Base-by-base conservation (phyloP, 2,329 filamentous ascomycete species). In the Magnaporthiopsis rhizophila region DNA sequence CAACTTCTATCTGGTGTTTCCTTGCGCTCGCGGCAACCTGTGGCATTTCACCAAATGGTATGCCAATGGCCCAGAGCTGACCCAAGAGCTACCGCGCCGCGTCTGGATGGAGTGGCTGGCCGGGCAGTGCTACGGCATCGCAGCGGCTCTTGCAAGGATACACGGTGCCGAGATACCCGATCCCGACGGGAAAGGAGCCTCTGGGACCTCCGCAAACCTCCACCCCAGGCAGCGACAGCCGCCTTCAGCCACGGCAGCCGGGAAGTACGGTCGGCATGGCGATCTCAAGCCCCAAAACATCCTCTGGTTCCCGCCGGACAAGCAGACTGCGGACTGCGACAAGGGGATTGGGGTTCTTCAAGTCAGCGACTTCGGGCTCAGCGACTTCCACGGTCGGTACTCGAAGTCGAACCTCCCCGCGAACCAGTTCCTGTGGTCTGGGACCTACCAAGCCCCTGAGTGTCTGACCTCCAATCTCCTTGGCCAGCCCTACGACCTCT, bases 1-100 rank as follows among this genome's bases (percentile, higher is more conserved):
- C 0, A n/a, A 59, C 7, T 69, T 59, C n/a, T 66, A 63, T 8
- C 61, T 69, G 13, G 34, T 70, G 21, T 70, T 70, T 26, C 64
- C 65, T 3, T 66, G 65, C 59, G 69, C 69, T 2, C 56, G 66
- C 4, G 64, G 36, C 53, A 65, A 68, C 24, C 56, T 70, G 0
- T 60, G 63, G 12, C 13, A 5, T 1, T 69, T 0, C 24, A 2
- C 8, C n/a, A 21, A 9, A 28, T 38, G 1, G 57, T 32, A 53
- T 7, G 7, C 7, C 45, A 24, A 53, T 7, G 45, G 45, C 45
- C 45, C 45, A 11, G 45, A 53, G 45, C 2, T 53, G 7, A 53
- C 45, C 7, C 18, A 2, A 11, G 45, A 53, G 1, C 45, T 3
- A 3, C 45, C 45, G 6, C 45, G 45, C 9, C 21, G 7, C 2